Evolutionary conservation across 2,329 filamentous ascomycete genomes (phyloP), one percentile per base, ranked within the genome.

Genomic region (Metarhizium album): DNA sequence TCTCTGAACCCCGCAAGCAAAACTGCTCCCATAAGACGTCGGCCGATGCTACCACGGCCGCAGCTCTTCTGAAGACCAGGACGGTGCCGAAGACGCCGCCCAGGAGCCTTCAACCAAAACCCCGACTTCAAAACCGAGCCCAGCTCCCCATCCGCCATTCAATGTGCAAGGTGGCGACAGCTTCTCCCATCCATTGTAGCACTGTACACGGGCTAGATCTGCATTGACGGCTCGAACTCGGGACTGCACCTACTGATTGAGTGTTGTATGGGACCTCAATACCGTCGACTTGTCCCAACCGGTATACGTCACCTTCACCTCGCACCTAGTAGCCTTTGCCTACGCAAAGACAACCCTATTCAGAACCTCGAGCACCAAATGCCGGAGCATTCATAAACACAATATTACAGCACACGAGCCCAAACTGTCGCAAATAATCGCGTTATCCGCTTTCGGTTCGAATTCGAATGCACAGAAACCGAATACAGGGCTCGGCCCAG

Each of bases 391-490:
- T n/a, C 20, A 16, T 11, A 40, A 2, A 40, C 16, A 20, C 11
- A 35, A 35, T 11, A 8, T 16, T 4, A 13, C 11, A 13, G 14
- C 11, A 35, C 8, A 43, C 40, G 40, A 24, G 13, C 14, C 40
- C 11, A 24, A 4, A 43, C 40, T 5, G 11, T 24, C 14, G 24
- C 22, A 24, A 11, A n/a, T 4, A 3, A 22, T 20, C 6, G 9
- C 20, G 22, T 11, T 14, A 9, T 43, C 11, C 22, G 13, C 18
- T 23, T 23, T 18, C 20, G 20, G 24, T 43, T 24, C 40, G 55
- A 55, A 59, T 49, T 67, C 67, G 67, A 60, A 70, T 70, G 67
- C 66, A 56, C 59, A 59, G 58, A 60, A 53, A 59, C 59, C 59
- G 56, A 56, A 16, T 55, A 51, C 53, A 63, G 67, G 67, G 64